These are phyloP conservation scores for Zygoascus hellenicus DNA, from an alignment of 1,139 yeast genomes.

Conservation along the genomic window DNA sequence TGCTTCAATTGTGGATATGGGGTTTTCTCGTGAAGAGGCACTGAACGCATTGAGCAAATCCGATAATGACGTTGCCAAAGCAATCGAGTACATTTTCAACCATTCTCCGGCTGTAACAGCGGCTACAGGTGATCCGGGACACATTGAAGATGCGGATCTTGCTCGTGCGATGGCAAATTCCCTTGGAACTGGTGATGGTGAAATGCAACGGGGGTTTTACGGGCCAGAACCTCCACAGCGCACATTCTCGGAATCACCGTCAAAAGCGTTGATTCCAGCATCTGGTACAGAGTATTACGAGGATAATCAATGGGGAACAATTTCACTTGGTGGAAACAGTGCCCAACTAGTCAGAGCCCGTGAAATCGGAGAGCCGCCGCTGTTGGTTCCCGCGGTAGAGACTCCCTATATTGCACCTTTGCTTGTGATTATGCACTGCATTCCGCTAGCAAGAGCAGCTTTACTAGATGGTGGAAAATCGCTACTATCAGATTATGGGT, in stretches of 20 bases:
- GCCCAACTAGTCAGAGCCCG: conserved; percentile 6
- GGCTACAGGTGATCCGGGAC: conserved; percentile 1
- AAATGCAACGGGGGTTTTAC: background rate
- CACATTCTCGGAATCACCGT: conserved; percentile 3
- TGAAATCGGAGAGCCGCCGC: conserved; percentile 26
- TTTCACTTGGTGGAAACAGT: conserved; percentile 8
- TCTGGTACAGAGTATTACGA: conserved; percentile 23
- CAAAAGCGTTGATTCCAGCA: conserved; percentile 25
- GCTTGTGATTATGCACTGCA: conserved; percentile 39
- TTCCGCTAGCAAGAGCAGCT: conserved; percentile 38
- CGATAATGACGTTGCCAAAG: conserved; percentile 47
- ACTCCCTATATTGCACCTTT: conserved; percentile 39
- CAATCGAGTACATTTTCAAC: conserved; percentile 49
- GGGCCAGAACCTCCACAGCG: background rate
- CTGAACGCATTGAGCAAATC: conserved; percentile 32
- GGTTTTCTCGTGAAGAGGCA: conserved; percentile 44
- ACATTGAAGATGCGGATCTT: conserved; percentile 15
- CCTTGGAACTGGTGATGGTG: background rate
- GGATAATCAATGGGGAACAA: conserved; percentile 24
- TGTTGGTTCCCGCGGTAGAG: conserved; percentile 36
- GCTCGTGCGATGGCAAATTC: conserved; percentile 18
- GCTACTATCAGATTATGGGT: conserved; percentile 36
- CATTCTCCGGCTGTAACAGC: conserved; percentile 15
- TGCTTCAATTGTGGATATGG: conserved; percentile 53
- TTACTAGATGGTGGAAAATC: conserved; percentile 33